Evolutionary conservation across 345 rosid genomes (phyloP), one percentile per base, ranked within the genome.

Genomic region (Laguncularia racemosa): DNA sequence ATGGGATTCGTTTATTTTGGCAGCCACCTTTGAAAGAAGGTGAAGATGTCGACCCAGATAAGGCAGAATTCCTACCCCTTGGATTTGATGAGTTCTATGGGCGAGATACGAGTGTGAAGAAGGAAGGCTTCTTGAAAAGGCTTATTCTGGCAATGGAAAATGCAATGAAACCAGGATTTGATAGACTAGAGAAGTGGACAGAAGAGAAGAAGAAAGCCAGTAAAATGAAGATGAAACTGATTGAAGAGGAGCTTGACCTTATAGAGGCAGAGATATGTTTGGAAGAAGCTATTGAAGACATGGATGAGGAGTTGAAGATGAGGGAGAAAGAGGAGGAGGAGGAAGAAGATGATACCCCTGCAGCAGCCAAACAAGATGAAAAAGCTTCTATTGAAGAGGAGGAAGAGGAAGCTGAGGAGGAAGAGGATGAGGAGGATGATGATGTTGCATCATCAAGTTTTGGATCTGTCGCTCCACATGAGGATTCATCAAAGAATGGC

Each of bases 41-140:
- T 44, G 93, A 89, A 71, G 89, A 82, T 15, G 60, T 76, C 26
- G 93, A 92, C 72, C 81, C 80, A 1, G 54, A 67, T 48, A 83
- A 88, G 71, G 76, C 67, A 48, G 74, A 81, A 76, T 89, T 86
- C 60, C 84, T 92, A 62, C 96, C 93, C 38, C 82, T 86, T n/a
- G 96, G 95, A 64, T 86, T 73, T 53, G 98, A 92, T 26, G 98
- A 89, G 60, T 92, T 88, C 68, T 89, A 78, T 53, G 96, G 95
- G 72, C 50, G 54, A 63, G 84, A 84, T 56, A 78, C 56, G 52
- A 67, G 50, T 13, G 79, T 55, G 53, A 55, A 72, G 72, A 75
- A 68, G 73, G 79, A 75, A 54, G 78, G 56, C 60, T 65, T 74
- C n/a, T 61, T 67, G 78, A 72, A 60, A 67, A 74, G 67, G 13